phyloP scores from a whole-genome alignment of 2,329 filamentous ascomycete genomes.

The Ascochyta viciae-villosae region DNA sequence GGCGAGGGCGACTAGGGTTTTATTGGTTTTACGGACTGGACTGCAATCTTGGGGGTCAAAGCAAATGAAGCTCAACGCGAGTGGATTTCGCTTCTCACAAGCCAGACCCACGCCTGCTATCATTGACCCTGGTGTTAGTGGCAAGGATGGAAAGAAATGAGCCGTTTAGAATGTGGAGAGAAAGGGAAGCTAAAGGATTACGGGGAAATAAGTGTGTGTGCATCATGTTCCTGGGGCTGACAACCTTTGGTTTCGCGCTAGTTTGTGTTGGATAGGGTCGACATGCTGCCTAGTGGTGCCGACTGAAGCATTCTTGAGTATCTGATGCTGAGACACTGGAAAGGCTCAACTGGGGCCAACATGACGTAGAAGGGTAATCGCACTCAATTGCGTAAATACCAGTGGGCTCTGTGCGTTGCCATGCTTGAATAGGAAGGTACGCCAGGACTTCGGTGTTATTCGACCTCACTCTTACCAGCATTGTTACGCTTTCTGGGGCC shows the following conservation, averaged over 20 bases:
- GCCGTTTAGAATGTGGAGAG: not conserved
- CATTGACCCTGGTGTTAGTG: constrained; percentile 5
- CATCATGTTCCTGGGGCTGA: too few species aligned
- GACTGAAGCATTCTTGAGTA: not conserved
- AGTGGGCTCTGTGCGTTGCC: not conserved
- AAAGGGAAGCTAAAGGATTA: not conserved
- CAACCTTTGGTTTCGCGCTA: not conserved
- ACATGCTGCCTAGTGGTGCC: not conserved
- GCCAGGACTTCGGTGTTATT: not conserved
- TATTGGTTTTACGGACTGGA: constrained; percentile 12
- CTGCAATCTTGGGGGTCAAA: constrained; percentile 17
- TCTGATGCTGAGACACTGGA: not conserved
- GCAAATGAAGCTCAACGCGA: not conserved
- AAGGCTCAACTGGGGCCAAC: not conserved
- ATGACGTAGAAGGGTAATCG: not conserved
- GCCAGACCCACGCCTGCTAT: constrained; percentile 9
- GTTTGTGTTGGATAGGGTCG: not conserved
- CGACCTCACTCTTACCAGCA: not conserved
- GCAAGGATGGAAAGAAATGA: constrained; percentile 10
- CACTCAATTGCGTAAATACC: not conserved
- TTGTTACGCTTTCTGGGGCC: constrained; percentile 2
- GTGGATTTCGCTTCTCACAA: constrained; percentile 3
- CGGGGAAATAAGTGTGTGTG: not conserved
- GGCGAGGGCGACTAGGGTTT: constrained; percentile 1
- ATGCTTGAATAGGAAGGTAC: constrained; percentile 7